Base-by-base conservation (phyloP, 345 rosid genomes). In the Trapa incisa region DNA sequence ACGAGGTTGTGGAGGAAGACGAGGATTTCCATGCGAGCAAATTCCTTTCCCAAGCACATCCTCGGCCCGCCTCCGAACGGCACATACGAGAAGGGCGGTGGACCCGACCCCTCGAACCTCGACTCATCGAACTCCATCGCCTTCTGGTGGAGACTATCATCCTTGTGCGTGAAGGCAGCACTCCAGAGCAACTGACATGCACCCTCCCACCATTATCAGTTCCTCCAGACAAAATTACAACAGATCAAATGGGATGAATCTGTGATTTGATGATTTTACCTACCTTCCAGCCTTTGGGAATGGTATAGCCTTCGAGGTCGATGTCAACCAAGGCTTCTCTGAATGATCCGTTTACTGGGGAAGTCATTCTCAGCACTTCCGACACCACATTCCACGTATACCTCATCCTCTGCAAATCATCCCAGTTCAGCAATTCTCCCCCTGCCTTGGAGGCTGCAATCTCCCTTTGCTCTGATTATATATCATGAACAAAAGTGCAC, bases 201-300 rank as follows among this genome's bases (percentile, higher is more conserved):
- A 22, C 29, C 29, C 29, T 22, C 29, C 29, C 29, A 22, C 29
- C 29, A 22, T 22, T 22, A 22, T 22, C 29, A 22, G 29, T 22
- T 22, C 29, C 29, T 22, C 29, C 29, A 22, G 29, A 22, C 29
- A 22, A 22, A 22, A 22, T 22, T 22, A 22, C 29, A 22, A 22
- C 29, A 22, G 29, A 22, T 22, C 29, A 22, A 22, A 22, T 22
- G 29, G 29, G 29, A 22, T 22, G 29, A 22, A 22, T 22, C 29
- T 22, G 29, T 22, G 29, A 22, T 22, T 22, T 22, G 29, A 22
- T 22, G 29, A 22, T 22, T 22, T 12, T 32, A 7, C 2, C 10
- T 72, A 76, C 79, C 79, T 76, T 76, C 71, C 71, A 72, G 35
- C 79, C 79, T 64, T 73, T 76, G n/a, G 79, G 79, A 52, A 76